Evolutionary conservation across 176 grass and related monocot species (phyloP).

Genomic region (Zea luxurians): DNA sequence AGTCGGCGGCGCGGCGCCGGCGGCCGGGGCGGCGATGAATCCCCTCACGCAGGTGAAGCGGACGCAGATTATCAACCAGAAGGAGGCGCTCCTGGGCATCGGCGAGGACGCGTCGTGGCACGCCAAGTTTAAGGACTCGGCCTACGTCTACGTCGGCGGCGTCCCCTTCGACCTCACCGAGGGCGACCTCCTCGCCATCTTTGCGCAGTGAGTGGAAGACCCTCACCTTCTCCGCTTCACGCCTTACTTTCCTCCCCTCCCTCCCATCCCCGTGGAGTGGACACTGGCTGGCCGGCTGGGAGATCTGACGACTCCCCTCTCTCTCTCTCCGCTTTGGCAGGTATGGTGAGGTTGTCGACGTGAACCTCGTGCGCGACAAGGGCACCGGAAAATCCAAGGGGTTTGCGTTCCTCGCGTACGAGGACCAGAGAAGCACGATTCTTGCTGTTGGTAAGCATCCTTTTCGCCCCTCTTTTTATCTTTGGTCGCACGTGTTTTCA

Average conservation of each 20-base stretch:
- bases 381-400: constrained; percentile 86
- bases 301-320: constrained; percentile 12
- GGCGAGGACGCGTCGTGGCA: constrained; percentile 84
- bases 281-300: neutral
- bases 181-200: constrained; percentile 88
- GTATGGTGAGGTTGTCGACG: constrained; percentile 88
- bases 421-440: constrained; percentile 90
- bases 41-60: constrained; percentile 82
- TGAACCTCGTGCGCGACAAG: constrained; percentile 94
- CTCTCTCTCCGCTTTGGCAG: constrained; percentile 27
- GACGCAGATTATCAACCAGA: constrained; percentile 85
- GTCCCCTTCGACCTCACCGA: constrained; percentile 87
- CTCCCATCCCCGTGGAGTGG: neutral
- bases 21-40: constrained; percentile 55
- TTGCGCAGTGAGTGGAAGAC: constrained; percentile 51
- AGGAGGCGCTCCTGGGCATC: constrained; percentile 79
- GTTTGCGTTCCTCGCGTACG: constrained; percentile 83
- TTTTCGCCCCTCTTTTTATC: neutral
- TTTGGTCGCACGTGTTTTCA: neutral
- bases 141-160: constrained; percentile 91
- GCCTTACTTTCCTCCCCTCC: neutral
- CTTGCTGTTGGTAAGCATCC: constrained; percentile 71
- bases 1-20: constrained; percentile 5
- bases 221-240: neutral
- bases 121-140: constrained; percentile 88